phyloP scores from a whole-genome alignment of 2,329 filamentous ascomycete genomes.

The Penicillium griseofulvum region DNA sequence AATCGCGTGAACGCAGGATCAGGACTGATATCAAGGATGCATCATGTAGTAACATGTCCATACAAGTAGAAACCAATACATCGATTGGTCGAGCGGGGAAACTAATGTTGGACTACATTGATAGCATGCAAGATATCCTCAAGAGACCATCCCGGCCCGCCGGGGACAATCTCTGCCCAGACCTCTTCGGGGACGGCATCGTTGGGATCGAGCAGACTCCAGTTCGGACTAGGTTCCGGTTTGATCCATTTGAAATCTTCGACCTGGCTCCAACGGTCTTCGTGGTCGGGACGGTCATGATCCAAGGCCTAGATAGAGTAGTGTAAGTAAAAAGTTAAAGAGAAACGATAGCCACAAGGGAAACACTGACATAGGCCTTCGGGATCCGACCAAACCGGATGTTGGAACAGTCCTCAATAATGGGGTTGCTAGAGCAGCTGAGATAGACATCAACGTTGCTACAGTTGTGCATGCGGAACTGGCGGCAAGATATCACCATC shows the following conservation, averaged over 20 bases:
- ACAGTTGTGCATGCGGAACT: conserved; percentile 91
- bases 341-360: background rate
- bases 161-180: conserved; percentile 68
- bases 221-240: conserved; percentile 81
- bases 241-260: conserved; percentile 99
- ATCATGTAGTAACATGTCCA: background rate
- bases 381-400: conserved; percentile 80
- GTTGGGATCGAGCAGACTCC: conserved; percentile 65
- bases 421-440: conserved; percentile 76
- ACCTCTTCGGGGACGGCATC: conserved; percentile 60
- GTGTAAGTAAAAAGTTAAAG: conserved; percentile 3
- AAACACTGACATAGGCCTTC: conserved; percentile 60
- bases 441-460: conserved; percentile 79
- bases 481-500: conserved; percentile 76
- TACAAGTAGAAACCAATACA: background rate
- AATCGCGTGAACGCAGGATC: background rate
- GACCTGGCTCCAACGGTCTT: conserved; percentile 82
- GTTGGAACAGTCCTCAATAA: conserved; percentile 82
- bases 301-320: conserved; percentile 27
- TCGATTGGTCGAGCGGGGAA: background rate
- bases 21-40: background rate
- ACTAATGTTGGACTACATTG: conserved; percentile 26
- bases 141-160: conserved; percentile 59
- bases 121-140: conserved; percentile 60
- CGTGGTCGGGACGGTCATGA: conserved; percentile 31